phyloP scores from a whole-genome alignment of 371 early-diverging fungal species.

The Capillidium rhysosporum region DNA sequence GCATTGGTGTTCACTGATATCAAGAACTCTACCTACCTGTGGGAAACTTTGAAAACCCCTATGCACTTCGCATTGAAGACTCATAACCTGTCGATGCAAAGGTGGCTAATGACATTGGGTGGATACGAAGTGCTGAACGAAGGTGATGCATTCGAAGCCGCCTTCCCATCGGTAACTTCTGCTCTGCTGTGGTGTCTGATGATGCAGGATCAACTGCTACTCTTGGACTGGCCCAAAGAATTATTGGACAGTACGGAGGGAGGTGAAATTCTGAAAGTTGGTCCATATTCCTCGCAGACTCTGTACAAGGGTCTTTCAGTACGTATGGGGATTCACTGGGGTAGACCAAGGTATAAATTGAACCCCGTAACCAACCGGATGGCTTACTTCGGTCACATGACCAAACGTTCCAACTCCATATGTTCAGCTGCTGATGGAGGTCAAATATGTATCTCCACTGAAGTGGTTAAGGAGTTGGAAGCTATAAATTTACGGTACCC shows the following conservation, averaged over 20 bases:
- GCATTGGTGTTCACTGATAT: constrained; percentile 92
- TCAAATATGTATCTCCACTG: constrained; percentile 55
- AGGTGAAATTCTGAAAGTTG: constrained; percentile 38
- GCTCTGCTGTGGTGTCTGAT: constrained; percentile 83
- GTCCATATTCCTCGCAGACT: constrained; percentile 18
- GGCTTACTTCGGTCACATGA: constrained; percentile 94
- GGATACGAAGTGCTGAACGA: constrained; percentile 97
- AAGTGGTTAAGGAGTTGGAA: constrained; percentile 31
- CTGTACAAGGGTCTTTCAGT: constrained; percentile 79
- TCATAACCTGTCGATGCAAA: constrained; percentile 73
- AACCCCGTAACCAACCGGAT: constrained; percentile 81
- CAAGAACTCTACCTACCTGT: constrained; percentile 81
- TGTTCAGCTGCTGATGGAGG: constrained; percentile 83
- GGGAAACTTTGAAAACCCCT: constrained; percentile 70
- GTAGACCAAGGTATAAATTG: constrained; percentile 72
- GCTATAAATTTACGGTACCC: constrained; percentile 15
- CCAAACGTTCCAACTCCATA: constrained; percentile 74
- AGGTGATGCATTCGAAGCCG: constrained; percentile 93
- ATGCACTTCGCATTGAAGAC: constrained; percentile 81
- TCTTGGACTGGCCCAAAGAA: constrained; percentile 84
- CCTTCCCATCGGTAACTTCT: constrained; percentile 65
- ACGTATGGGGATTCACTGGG: constrained; percentile 92
- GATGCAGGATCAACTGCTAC: constrained; percentile 64
- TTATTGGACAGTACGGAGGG: constrained; percentile 63
- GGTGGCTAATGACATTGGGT: constrained; percentile 56